Conservation (phyloP, 2,329 filamentous ascomycete genomes). For the Penicillium sp. region DNA sequence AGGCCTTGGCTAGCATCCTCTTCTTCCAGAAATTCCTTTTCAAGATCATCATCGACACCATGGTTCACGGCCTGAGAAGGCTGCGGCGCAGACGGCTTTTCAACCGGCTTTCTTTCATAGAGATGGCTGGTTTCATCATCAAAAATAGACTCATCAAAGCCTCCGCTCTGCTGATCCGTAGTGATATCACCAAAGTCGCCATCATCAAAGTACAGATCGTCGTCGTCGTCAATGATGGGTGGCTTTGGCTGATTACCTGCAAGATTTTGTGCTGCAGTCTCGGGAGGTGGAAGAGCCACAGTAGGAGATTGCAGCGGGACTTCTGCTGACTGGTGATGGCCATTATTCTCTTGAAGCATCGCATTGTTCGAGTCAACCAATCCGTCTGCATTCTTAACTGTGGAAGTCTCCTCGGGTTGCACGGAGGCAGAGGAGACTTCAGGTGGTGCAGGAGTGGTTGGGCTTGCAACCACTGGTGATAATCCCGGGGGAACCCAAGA, state of each 20-base stretch:
- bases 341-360: background rate
- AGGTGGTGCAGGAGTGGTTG: conserved; percentile 24
- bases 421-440: conserved; percentile 7
- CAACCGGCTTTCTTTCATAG: conserved; percentile 35
- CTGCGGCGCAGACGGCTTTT: conserved; percentile 10
- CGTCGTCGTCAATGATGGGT: conserved; percentile 26
- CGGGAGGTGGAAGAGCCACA: background rate
- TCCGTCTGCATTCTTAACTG: too few relatives aligned
- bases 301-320: background rate
- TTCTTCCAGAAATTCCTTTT: conserved; percentile 11
- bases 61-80: conserved; percentile 5
- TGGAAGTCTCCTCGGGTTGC: too few relatives aligned
- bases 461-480: conserved; percentile 35
- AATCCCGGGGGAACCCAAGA: conserved; percentile 34
- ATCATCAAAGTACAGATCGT: conserved; percentile 46
- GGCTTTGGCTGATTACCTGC: conserved; percentile 2
- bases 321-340: background rate
- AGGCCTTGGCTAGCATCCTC: conserved; percentile 18
- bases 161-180: conserved; percentile 27
- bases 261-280: background rate
- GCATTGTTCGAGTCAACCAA: background rate
- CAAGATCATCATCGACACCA: conserved; percentile 7
- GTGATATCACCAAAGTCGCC: conserved; percentile 42
- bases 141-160: conserved; percentile 46
- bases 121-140: conserved; percentile 44